A percentile compares a stretch with the other conserved stretches of the same genome.
phyloP scores from a whole-genome alignment of 2,329 filamentous ascomycete genomes.

The Fusarium bactridioides region DNA sequence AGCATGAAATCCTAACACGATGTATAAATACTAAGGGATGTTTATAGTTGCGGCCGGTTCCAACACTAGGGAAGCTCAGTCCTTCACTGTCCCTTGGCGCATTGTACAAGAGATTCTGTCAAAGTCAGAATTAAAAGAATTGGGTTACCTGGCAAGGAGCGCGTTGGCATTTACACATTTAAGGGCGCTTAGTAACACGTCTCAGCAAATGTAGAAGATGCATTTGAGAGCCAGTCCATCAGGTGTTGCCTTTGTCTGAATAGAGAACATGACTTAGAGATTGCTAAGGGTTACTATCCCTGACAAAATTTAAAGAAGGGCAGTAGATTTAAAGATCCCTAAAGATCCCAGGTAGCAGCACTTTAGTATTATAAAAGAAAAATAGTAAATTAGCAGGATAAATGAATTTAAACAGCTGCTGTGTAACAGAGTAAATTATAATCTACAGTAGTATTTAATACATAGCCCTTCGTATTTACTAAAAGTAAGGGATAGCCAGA shows the following conservation, averaged over 20 bases:
- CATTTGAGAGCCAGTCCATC: fast-evolving
- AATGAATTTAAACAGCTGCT: neutral
- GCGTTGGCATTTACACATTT: fast-evolving
- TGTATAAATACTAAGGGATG: neutral
- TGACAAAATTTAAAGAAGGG: fast-evolving
- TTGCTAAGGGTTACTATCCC: fast-evolving
- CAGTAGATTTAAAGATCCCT: too few relatives aligned
- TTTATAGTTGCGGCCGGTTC: slow-evolving; percentile 4
- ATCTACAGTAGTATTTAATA: neutral
- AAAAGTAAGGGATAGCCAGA: neutral
- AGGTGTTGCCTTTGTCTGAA: neutral
- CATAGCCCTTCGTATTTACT: neutral
- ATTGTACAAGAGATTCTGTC: fast-evolving
- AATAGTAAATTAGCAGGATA: too few relatives aligned
- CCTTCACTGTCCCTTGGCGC: fast-evolving
- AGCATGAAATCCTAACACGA: neutral
- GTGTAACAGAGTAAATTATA: neutral
- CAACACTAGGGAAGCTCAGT: neutral
- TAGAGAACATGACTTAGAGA: neutral
- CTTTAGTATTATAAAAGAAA: too few relatives aligned
- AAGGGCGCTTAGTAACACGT: neutral
- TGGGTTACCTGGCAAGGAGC: fast-evolving
- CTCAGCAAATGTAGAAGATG: neutral
- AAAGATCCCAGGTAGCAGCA: too few relatives aligned
- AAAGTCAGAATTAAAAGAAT: neutral